These are phyloP conservation scores for Picochlorum sp. DNA, from an alignment of 139 green algal genomes.

Conservation along the genomic window DNA sequence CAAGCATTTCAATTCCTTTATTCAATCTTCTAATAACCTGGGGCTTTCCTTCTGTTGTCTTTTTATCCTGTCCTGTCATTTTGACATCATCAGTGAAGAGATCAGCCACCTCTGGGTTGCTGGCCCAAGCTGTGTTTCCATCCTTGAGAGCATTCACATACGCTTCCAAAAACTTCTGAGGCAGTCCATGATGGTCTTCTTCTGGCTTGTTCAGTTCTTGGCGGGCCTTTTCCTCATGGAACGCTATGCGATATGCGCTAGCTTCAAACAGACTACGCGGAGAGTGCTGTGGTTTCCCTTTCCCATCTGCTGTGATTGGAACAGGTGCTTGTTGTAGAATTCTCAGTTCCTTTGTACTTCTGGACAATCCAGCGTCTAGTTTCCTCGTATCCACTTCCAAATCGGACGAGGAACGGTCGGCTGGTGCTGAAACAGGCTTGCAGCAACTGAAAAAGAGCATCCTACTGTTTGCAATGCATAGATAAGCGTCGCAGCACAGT, in stretches of 20 bases:
- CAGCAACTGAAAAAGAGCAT: slow-evolving; percentile 9
- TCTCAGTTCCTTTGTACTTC: neutral
- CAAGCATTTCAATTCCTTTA: slow-evolving; percentile 24
- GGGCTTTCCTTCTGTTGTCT: slow-evolving; percentile 19
- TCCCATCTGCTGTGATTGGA: slow-evolving; percentile 1
- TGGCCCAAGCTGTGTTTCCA: slow-evolving; percentile 18
- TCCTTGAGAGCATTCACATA: slow-evolving; percentile 17
- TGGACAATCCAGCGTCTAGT: slow-evolving; percentile 1
- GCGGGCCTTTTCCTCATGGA: neutral
- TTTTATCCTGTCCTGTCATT: slow-evolving; percentile 28
- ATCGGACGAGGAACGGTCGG: neutral
- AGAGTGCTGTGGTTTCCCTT: neutral
- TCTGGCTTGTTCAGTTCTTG: neutral
- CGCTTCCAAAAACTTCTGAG: slow-evolving; percentile 15
- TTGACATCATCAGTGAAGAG: slow-evolving; percentile 23
- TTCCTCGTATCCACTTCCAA: neutral
- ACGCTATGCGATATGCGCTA: neutral
- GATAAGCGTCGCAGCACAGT: too few species aligned
- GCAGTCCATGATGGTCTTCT: neutral
- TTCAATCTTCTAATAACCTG: slow-evolving; percentile 27
- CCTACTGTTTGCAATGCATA: neutral
- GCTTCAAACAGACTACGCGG: slow-evolving; percentile 13
- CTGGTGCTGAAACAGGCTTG: slow-evolving; percentile 7
- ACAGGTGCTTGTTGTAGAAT: slow-evolving; percentile 8
- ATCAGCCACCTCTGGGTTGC: slow-evolving; percentile 4